Base-by-base conservation (phyloP, 257 asterid genomes). In the Misopates orontium region DNA sequence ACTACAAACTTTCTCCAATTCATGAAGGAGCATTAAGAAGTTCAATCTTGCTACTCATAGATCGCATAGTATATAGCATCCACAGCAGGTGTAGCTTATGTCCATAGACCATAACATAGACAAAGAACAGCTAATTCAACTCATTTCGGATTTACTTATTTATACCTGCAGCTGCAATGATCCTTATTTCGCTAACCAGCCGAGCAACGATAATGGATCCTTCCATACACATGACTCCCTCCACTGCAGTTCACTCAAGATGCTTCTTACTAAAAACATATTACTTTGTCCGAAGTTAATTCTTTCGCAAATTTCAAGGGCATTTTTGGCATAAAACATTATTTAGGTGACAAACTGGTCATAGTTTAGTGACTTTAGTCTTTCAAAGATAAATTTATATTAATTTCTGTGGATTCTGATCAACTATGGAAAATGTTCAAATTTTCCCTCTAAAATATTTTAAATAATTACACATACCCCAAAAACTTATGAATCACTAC, bases 251-350 rank as follows among this genome's bases (percentile, higher is more conserved):
- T 28, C 36, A 28, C 40, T 64, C 74, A 58, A 65, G 55, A 40
- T 47, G 78, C 44, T 66, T 66, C 75, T 71, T 74, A 77, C 63
- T 77, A 74, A 67, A 60, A 56, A 53, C 18, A 72, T 69, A 70
- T 57, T 77, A 72, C 62, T 64, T 54, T 20, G 71, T 68, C n/a
- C n/a, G n/a, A n/a, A n/a, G n/a, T 49, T 55, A 48, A 60, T 73
- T 71, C 77, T 73, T 70, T 70, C 21, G 49, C 78, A 71, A 78
- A 73, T 56, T 48, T n/a, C n/a, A n/a, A n/a, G n/a, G n/a, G n/a
- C n/a, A n/a, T n/a, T n/a, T n/a, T n/a, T n/a, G n/a, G n/a, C n/a
- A n/a, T n/a, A n/a, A n/a, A n/a, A n/a, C n/a, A n/a, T n/a, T n/a
- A n/a, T n/a, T n/a, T n/a, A n/a, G n/a, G n/a, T n/a, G n/a, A n/a